phyloP scores from a whole-genome alignment of 2,329 filamentous ascomycete genomes.

The Ascochyta pisi region DNA sequence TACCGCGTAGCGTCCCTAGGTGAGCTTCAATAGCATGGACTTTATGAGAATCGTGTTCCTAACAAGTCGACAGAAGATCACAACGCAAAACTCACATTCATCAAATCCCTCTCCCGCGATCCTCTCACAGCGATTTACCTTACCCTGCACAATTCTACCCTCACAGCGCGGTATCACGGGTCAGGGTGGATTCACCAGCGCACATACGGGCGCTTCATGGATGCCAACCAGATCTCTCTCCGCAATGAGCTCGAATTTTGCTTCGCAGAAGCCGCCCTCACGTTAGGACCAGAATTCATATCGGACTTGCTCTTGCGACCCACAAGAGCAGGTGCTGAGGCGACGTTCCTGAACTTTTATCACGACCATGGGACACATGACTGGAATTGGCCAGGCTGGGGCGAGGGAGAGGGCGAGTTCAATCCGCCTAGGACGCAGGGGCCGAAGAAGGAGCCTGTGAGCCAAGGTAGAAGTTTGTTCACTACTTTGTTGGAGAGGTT shows the following conservation, averaged over 20 bases:
- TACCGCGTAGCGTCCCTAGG: constrained; percentile 30
- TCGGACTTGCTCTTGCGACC: constrained; percentile 27
- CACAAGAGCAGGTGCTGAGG: constrained; percentile 21
- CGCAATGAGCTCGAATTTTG: constrained; percentile 41
- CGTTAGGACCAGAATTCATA: constrained; percentile 35
- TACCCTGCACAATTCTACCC: constrained; percentile 33
- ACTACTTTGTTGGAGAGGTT: constrained; percentile 37
- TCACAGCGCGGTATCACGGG: constrained; percentile 42
- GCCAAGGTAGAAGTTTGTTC: constrained; percentile 26
- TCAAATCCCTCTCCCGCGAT: constrained; percentile 32
- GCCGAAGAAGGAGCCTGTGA: constrained; percentile 23
- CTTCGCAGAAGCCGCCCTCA: constrained; percentile 38
- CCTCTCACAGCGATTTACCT: constrained; percentile 40
- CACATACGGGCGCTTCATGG: constrained; percentile 40
- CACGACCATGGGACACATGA: constrained; percentile 36
- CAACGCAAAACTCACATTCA: constrained; percentile 23
- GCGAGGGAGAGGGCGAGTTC: constrained; percentile 27
- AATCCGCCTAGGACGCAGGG: constrained; percentile 39
- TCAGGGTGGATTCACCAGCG: constrained; percentile 42
- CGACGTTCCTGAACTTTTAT: constrained; percentile 37
- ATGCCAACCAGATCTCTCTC: constrained; percentile 35
- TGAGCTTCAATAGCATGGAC: constrained; percentile 7
- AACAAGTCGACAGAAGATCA: constrained; percentile 21
- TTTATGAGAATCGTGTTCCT: not conserved
- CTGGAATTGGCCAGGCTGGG: constrained; percentile 34